These are phyloP conservation scores for Penicillium sp. DNA, from an alignment of 2,329 filamentous ascomycete species.

Conservation along the genomic window DNA sequence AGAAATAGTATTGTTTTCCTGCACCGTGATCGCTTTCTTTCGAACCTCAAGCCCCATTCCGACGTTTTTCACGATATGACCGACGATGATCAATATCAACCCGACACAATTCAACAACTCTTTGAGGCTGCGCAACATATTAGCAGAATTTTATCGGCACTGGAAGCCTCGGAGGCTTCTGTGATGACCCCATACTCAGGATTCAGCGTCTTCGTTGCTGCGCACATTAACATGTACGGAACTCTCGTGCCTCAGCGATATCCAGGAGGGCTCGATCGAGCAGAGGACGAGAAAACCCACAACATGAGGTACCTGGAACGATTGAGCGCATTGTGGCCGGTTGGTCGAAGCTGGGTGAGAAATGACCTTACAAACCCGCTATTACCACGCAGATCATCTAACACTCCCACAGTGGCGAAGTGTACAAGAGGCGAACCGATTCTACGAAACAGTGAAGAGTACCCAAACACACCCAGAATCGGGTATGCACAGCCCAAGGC, in stretches of 20 bases:
- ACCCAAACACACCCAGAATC: constrained; percentile 28
- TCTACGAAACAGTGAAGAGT: constrained; percentile 39
- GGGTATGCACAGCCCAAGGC: constrained; percentile 32
- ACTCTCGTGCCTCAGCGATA: constrained; percentile 40
- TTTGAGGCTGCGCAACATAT: constrained; percentile 42
- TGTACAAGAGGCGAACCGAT: constrained; percentile 41
- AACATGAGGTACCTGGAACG: constrained; percentile 41
- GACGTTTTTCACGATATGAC: constrained; percentile 28
- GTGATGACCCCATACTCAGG: constrained; percentile 44
- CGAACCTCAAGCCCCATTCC: constrained; percentile 34
- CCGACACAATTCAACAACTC: constrained; percentile 36
- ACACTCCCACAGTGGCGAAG: constrained; percentile 36
- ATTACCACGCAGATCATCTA: background rate
- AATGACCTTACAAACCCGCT: background rate
- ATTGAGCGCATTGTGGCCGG: constrained; percentile 39
- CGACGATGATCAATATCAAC: constrained; percentile 19
- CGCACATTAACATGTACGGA: constrained; percentile 46
- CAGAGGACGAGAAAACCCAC: constrained; percentile 36
- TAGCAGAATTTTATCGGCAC: constrained; percentile 34
- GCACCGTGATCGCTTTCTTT: constrained; percentile 40
- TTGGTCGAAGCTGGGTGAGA: constrained; percentile 41
- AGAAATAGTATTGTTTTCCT: constrained; percentile 38
- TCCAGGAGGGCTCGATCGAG: constrained; percentile 37
- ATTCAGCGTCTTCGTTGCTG: constrained; percentile 44
- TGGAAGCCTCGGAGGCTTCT: constrained; percentile 37